phyloP scores from a whole-genome alignment of 495 filamentous ascomycete species.

The Daldinia decipiens region DNA sequence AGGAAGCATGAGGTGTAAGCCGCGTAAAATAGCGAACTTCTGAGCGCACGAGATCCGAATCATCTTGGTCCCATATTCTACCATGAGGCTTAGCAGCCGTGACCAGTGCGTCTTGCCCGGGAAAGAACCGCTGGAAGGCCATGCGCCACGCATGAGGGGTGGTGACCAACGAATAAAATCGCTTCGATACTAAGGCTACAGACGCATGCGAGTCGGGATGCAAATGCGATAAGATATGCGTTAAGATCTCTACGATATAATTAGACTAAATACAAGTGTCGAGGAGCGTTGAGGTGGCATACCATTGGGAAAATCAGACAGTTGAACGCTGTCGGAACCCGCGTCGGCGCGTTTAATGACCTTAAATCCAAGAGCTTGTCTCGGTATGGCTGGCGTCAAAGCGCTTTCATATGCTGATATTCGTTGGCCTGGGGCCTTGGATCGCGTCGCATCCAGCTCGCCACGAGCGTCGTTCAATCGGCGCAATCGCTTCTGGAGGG shows the following conservation, averaged over 20 bases:
- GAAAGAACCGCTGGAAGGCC: constrained; percentile 90
- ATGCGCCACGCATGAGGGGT: constrained; percentile 91
- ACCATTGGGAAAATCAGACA: constrained; percentile 86
- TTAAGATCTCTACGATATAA: constrained; percentile 77
- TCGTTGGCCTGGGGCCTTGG: constrained; percentile 62
- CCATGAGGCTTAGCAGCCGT: constrained; percentile 49
- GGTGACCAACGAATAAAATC: constrained; percentile 83
- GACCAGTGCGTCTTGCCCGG: constrained; percentile 67
- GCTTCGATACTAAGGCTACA: constrained; percentile 82
- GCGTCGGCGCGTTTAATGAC: constrained; percentile 65
- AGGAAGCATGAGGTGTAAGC: constrained; percentile 81
- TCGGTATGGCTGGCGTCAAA: constrained; percentile 54
- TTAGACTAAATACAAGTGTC: constrained; percentile 32
- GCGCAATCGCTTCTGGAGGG: constrained; percentile 52
- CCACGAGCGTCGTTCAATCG: constrained; percentile 53
- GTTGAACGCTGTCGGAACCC: constrained; percentile 56
- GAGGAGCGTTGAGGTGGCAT: constrained; percentile 43
- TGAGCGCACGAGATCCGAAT: constrained; percentile 68
- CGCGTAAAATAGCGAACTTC: constrained; percentile 75
- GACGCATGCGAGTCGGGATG: constrained; percentile 79
- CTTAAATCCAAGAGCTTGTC: constrained; percentile 66
- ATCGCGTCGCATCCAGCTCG: constrained; percentile 36
- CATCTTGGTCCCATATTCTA: constrained; percentile 55
- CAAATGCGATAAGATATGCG: constrained; percentile 89
- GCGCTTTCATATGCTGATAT: constrained; percentile 81